These are phyloP conservation scores for Dalbergia cochinchinensis DNA, from an alignment of 306 rosid species.

Conservation along the genomic window DNA sequence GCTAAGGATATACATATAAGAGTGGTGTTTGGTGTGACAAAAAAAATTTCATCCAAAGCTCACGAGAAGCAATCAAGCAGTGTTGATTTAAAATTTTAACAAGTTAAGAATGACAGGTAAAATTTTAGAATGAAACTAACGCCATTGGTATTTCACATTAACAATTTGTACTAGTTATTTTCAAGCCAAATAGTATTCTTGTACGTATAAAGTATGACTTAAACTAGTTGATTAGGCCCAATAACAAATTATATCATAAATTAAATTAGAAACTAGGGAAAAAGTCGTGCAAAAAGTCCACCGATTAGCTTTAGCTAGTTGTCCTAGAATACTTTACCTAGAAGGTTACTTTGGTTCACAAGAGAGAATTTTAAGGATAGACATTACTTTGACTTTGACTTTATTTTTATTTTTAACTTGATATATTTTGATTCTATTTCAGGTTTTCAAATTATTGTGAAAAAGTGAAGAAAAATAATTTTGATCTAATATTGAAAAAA, in stretches of 20 bases:
- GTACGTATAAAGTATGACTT: neutral
- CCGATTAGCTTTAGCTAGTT: neutral
- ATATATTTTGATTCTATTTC: too few relatives aligned
- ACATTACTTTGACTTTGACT: constrained; percentile 12
- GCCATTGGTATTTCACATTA: too few relatives aligned
- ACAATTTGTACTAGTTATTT: too few relatives aligned
- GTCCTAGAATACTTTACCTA: neutral
- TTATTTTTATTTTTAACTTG: neutral
- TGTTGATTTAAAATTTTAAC: too few relatives aligned
- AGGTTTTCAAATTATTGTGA: neutral
- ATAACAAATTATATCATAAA: neutral
- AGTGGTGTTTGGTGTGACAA: too few relatives aligned
- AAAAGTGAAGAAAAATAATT: neutral
- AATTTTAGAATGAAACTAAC: too few relatives aligned
- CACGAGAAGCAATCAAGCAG: too few relatives aligned
- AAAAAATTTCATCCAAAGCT: too few relatives aligned
- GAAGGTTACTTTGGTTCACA: neutral
- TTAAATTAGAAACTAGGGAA: neutral
- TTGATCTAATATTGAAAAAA: too few relatives aligned
- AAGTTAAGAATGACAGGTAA: too few relatives aligned
- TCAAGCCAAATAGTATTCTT: too few relatives aligned
- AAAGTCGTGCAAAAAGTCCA: neutral
- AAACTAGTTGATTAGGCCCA: neutral
- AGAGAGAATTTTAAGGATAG: neutral
- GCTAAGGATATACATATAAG: too few relatives aligned